phyloP scores from a whole-genome alignment of 257 asterid genomes.

The Solanum dulcamara region DNA sequence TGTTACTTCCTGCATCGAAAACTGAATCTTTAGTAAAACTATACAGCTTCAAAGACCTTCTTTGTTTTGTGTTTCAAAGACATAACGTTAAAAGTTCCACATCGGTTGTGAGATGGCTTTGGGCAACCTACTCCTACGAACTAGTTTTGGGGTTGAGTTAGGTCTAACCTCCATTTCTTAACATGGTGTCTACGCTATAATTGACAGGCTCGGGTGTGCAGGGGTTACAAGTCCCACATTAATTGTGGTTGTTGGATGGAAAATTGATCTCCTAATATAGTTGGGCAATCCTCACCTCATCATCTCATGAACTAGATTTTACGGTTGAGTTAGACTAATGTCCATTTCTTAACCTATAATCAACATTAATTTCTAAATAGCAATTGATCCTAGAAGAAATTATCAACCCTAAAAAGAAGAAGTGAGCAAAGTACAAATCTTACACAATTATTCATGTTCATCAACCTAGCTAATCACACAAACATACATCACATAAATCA shows the following conservation, averaged over 20 bases:
- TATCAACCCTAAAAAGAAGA: not conserved
- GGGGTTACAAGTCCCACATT: not conserved
- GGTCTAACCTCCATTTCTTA: not conserved
- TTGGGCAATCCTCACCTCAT: not conserved
- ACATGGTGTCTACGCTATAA: not conserved
- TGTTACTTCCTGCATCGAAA: conserved; percentile 8
- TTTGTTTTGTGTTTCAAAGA: not conserved
- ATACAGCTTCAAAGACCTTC: not conserved
- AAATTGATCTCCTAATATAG: not conserved
- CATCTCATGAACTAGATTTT: not conserved
- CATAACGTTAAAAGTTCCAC: not conserved
- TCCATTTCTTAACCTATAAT: not conserved
- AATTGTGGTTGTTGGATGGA: not conserved
- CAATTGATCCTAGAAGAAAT: not conserved
- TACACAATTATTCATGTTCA: not conserved
- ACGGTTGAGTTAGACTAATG: not conserved
- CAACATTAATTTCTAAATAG: not conserved
- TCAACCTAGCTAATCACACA: not conserved
- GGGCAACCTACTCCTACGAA: not conserved
- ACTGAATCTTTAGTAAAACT: not conserved
- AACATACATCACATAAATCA: not conserved
- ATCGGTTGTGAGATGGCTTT: not conserved
- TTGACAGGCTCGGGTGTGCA: not conserved
- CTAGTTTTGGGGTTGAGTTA: not conserved
- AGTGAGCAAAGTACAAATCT: too few relatives aligned